phyloP scores from a whole-genome alignment of 805 yeast genomes.

The Tetrapisispora pingtungensis region DNA sequence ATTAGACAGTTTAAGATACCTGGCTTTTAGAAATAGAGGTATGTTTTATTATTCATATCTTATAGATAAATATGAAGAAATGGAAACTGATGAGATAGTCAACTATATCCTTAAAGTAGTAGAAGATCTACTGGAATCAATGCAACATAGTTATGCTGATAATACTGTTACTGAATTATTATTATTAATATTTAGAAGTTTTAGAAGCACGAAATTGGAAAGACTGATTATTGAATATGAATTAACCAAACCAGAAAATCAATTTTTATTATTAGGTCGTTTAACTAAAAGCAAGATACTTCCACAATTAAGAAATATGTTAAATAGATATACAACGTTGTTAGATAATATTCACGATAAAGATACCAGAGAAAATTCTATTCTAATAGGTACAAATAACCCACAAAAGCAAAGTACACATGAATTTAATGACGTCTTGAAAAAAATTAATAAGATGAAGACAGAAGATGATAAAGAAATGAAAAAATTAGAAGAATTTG shows the following conservation, averaged over 20 bases:
- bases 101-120: constrained; percentile 38
- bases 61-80: constrained; percentile 13
- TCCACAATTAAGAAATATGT: constrained; percentile 18
- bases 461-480: constrained; percentile 31
- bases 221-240: constrained; percentile 53
- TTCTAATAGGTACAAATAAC: not conserved
- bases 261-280: constrained; percentile 15
- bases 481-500: constrained; percentile 26
- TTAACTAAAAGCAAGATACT: constrained; percentile 15
- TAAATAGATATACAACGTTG: constrained; percentile 11
- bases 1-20: constrained; percentile 60
- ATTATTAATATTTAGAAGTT: constrained; percentile 40
- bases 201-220: constrained; percentile 40
- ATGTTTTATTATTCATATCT: constrained; percentile 44
- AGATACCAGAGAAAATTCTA: not conserved
- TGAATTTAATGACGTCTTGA: constrained; percentile 21
- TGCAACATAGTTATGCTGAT: constrained; percentile 62
- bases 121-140: constrained; percentile 56
- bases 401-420: not conserved
- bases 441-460: constrained; percentile 28
- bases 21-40: constrained; percentile 76
- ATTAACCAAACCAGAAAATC: constrained; percentile 31
- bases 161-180: constrained; percentile 41
- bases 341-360: constrained; percentile 12
- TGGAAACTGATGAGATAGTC: constrained; percentile 30